Conservation (phyloP, 1,139 yeast species). For the Magnusiomyces ingens region DNA sequence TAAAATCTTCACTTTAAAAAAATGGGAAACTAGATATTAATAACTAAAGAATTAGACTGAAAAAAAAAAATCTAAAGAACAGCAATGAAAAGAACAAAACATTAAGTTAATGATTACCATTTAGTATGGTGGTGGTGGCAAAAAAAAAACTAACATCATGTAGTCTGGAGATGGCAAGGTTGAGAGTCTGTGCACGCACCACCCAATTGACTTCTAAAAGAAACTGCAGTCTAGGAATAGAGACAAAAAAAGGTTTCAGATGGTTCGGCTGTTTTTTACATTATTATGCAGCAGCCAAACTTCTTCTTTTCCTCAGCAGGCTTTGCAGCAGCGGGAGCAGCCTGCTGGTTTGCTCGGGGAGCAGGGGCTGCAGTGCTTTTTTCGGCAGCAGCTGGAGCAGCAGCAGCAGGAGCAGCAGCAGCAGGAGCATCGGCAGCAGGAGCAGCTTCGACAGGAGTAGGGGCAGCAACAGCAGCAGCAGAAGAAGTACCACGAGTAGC, state of each 20-base stretch:
- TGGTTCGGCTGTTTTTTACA: slow-evolving; percentile 9
- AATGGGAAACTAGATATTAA: background rate
- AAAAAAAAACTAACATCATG: no score
- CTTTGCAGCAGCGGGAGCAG: slow-evolving; percentile 10
- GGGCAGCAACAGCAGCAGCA: slow-evolving; percentile 9
- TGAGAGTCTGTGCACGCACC: no score
- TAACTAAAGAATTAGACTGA: background rate
- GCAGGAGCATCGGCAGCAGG: slow-evolving; percentile 13
- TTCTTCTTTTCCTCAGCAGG: slow-evolving; percentile 14
- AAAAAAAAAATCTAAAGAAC: background rate
- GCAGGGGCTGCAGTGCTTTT: slow-evolving; percentile 11
- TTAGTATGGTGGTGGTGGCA: no score
- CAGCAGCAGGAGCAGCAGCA: slow-evolving; percentile 14
- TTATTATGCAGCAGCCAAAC: slow-evolving; percentile 21
- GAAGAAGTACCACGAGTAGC: slow-evolving; percentile 3
- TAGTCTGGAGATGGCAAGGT: no score
- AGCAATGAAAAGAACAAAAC: background rate
- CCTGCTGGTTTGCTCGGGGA: slow-evolving; percentile 10
- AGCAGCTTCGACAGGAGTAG: slow-evolving; percentile 12
- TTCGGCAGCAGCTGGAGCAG: slow-evolving; percentile 11
- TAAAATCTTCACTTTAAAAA: background rate
- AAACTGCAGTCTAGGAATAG: no score
- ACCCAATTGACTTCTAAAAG: no score
- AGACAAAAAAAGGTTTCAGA: no score
- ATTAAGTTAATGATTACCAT: no score